Evolutionary conservation across 2,329 filamentous ascomycete genomes (phyloP), one percentile per base, ranked within the genome.

Genomic region (Pseudocercospora fuligena): DNA sequence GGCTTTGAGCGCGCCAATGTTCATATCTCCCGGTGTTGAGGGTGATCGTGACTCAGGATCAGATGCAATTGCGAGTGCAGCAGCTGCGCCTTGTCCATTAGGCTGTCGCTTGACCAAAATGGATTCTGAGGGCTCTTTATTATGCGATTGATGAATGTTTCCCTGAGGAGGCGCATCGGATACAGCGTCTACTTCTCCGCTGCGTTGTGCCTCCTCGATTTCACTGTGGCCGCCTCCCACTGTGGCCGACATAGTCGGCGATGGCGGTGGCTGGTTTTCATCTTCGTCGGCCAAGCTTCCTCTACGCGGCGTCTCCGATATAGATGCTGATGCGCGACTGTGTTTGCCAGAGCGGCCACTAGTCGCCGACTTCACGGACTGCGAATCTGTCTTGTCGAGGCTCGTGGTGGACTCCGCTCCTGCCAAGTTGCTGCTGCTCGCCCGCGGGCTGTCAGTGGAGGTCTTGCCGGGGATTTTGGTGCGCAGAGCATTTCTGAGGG

Each of bases 121-220:
- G 0, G 94, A 95, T 77, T 95, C 91, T 60, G 92, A 93, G 0
- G 93, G 92, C 70, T 91, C 88, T 73, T 90, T 88, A 56, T 74
- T 82, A 61, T 81, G 82, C 53, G 80, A 88, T 82, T 70, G 86
- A 47, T 79, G 81, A 29, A 86, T 74, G 73, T 85, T 76, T 36
- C 90, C 90, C 11, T 88, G 88, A 1, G 93, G 93, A 29, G 94
- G 94, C 66, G 90, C 90, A 76, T 98, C 95, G 14, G 94, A 98
- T 21, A 99, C 93, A 73, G 94, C 89, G 75, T 97, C 95, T 49
- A 99, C 93, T 79, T 99, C 95, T 64, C 94, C 94, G 59, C 89
- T 91, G 61, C 91, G 88, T 79, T 96, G 92, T 51, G 93, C 94
- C 56, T 90, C 90, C 75, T 87, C 87, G 51, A 97, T 88, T 78